Conservation (phyloP, 2,329 filamentous ascomycete species). For the Trichophyton simii region DNA sequence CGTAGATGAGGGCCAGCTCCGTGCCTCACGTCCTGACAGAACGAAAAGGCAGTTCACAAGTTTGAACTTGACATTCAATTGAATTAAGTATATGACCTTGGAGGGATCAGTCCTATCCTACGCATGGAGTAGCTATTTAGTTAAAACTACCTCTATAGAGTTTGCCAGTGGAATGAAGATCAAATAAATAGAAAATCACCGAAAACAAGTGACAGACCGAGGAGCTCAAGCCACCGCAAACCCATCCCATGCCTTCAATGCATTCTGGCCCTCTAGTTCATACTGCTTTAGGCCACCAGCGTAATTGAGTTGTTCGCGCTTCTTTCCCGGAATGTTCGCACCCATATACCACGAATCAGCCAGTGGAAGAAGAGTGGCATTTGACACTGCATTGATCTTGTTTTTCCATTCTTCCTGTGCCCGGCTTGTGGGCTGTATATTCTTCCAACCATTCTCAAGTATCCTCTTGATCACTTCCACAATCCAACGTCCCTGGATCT, state of each 20-base stretch:
- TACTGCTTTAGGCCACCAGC: conserved; percentile 17
- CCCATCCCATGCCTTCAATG: conserved; percentile 6
- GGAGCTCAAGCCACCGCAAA: conserved; percentile 4
- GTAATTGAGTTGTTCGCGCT: conserved; percentile 41
- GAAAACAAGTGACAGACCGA: neutral
- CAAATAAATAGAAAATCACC: neutral
- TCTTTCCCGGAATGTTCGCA: conserved; percentile 43
- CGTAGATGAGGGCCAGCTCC: no score
- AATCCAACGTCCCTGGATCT: conserved; percentile 47
- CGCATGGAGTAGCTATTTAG: no score
- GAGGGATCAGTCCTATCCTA: no score
- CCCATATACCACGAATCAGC: conserved; percentile 46
- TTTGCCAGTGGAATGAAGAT: neutral
- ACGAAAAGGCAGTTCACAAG: no score
- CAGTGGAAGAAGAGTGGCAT: conserved; percentile 39
- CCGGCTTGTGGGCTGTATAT: conserved; percentile 39
- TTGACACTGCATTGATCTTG: conserved; percentile 33
- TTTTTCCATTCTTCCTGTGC: conserved; percentile 41
- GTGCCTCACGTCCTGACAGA: no score
- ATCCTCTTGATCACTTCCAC: conserved; percentile 41
- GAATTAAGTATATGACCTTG: no score
- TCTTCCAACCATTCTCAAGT: conserved; percentile 34
- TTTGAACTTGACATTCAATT: no score
- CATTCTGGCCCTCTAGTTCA: conserved; percentile 8
- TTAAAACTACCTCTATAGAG: no score